These are phyloP conservation scores for Arxiozyma telluris DNA, from an alignment of 1,139 yeast genomes.

Conservation along the genomic window DNA sequence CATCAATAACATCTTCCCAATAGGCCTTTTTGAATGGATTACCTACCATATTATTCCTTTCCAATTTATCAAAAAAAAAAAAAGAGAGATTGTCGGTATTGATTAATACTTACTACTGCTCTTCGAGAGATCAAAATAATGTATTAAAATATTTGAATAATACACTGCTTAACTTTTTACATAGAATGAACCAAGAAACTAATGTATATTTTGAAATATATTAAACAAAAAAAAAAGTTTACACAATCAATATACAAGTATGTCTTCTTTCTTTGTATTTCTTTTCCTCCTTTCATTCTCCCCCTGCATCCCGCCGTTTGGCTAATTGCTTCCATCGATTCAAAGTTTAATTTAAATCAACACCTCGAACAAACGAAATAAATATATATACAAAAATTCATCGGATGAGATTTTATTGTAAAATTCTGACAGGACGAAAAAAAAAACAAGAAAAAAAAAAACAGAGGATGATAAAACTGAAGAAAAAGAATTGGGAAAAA, in stretches of 20 bases:
- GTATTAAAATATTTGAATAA: not conserved
- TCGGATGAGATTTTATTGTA: not conserved
- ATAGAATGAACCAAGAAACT: not conserved
- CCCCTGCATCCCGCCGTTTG: too few relatives aligned
- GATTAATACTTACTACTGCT: too few relatives aligned
- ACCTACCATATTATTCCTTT: slow-evolving; percentile 7
- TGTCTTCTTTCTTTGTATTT: not conserved
- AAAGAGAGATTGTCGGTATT: not conserved
- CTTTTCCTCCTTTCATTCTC: not conserved
- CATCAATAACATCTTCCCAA: slow-evolving; percentile 17
- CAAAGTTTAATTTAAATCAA: not conserved
- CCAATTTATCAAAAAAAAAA: not conserved
- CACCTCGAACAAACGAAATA: not conserved
- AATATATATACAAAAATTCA: not conserved
- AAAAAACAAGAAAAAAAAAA: too few relatives aligned
- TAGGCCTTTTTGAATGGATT: slow-evolving; percentile 16
- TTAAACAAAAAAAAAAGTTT: not conserved
- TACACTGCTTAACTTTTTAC: too few relatives aligned
- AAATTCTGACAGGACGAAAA: too few relatives aligned
- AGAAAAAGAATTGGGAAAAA: too few relatives aligned
- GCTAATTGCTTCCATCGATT: not conserved
- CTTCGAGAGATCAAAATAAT: not conserved
- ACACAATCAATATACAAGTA: not conserved
- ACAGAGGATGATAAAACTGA: too few relatives aligned
- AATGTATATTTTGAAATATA: too few relatives aligned